Evolutionary conservation across 2,329 filamentous ascomycete genomes (phyloP), one percentile per base, ranked within the genome.

Genomic region (Diaporthe eres): DNA sequence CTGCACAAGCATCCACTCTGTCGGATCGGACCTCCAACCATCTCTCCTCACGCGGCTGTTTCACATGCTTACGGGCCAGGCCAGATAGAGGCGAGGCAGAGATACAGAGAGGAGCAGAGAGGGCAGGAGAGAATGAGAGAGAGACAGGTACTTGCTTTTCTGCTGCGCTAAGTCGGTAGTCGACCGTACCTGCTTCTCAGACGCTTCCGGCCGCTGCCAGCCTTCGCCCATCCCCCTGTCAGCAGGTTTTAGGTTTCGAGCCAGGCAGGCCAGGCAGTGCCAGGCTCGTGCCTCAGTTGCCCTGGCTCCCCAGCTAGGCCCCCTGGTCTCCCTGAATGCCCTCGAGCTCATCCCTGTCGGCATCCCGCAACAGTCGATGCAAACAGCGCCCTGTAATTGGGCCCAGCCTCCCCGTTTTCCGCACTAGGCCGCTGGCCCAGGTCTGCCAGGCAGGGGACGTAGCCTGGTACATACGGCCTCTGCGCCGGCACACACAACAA

Each of bases 391-490:
- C 61, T 73, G 65, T 73, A 44, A 73, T 73, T 73, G 71, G 71
- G 25, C 71, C 71, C 71, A 73, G 71, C 71, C 71, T 51, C 71
- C 71, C 71, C 60, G 71, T 73, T 73, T 73, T 73, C 71, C 61
- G 58, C 58, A 63, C 71, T 73, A 55, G 58, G 55, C 71, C 58
- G 51, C 51, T 65, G 17, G 39, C 10, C 65, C 22, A 70, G 65
- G 49, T n/a, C 34, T 39, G 19, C 65, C 31, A 70, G 65, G 22
- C 25, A 37, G 22, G 31, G 49, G 28, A 31, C 39, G 49, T 53
- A 55, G 65, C 65, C 49, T 28, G 49, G 65, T 70, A 70, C 65
- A 70, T 55, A 25, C 65, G 28, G 31, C 49, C 49, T 53, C 65
- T 55, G 65, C 49, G 34, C 49, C n/a, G n/a, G 49, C 65, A 70